These are phyloP conservation scores for Carex pumila DNA, from an alignment of 176 grass and related monocot species.

Conservation along the genomic window DNA sequence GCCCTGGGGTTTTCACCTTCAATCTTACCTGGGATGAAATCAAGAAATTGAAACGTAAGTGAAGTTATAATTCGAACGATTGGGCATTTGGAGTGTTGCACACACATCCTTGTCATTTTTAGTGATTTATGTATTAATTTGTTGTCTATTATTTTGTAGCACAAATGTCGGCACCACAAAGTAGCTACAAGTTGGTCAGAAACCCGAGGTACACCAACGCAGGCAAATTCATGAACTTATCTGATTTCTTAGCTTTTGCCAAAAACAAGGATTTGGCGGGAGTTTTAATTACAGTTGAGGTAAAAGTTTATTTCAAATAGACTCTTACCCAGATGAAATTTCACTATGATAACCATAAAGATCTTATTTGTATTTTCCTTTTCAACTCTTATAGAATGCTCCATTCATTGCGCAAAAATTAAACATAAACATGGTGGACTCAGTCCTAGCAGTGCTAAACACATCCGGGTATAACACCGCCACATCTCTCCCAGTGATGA, in stretches of 20 bases:
- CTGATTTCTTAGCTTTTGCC: constrained; percentile 69
- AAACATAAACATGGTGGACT: constrained; percentile 48
- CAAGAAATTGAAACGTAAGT: constrained; percentile 68
- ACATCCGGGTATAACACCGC: constrained; percentile 49
- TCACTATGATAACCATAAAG: background rate
- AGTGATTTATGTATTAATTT: constrained; percentile 15
- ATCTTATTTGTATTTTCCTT: background rate
- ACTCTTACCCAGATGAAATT: background rate
- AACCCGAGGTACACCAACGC: constrained; percentile 69
- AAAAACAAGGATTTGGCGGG: constrained; percentile 65
- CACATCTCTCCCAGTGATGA: constrained; percentile 53
- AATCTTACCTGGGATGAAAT: constrained; percentile 94
- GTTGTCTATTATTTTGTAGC: constrained; percentile 39
- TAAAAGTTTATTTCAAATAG: constrained; percentile 27
- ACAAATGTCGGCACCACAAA: constrained; percentile 46
- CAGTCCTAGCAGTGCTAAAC: constrained; percentile 36
- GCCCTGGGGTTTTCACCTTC: constrained; percentile 66
- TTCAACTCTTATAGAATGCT: constrained; percentile 54
- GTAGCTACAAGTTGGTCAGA: constrained; percentile 27
- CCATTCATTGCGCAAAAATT: constrained; percentile 55
- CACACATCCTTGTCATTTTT: background rate
- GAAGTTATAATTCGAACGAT: background rate
- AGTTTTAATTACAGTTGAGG: constrained; percentile 86
- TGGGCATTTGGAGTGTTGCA: background rate
- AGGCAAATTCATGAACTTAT: constrained; percentile 71